Conservation (phyloP, 495 filamentous ascomycete species). For the Penicillium salamii region DNA sequence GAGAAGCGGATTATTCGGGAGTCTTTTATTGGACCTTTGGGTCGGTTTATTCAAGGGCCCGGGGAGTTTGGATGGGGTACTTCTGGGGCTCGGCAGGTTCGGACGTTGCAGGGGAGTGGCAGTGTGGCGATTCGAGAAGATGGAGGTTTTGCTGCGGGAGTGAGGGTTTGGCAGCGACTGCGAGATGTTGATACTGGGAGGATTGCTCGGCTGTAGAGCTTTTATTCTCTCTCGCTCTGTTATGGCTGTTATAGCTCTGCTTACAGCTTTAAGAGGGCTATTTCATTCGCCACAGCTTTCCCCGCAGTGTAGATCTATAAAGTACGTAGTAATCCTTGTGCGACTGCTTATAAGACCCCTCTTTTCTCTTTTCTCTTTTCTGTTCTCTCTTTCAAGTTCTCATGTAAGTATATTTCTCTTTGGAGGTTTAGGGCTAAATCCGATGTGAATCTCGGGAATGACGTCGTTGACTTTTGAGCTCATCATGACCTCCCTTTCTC, state of each 20-base stretch:
- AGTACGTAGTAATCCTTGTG: too few relatives aligned
- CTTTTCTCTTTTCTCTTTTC: too few relatives aligned
- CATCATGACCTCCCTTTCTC: background rate
- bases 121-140: conserved; percentile 44
- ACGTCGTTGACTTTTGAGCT: conserved; percentile 20
- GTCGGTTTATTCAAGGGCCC: conserved; percentile 35
- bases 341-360: too few relatives aligned
- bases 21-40: conserved; percentile 42
- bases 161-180: conserved; percentile 44
- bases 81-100: conserved; percentile 24
- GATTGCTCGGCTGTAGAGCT: conserved; percentile 5
- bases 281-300: conserved; percentile 20
- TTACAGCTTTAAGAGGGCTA: too few relatives aligned
- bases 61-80: conserved; percentile 34
- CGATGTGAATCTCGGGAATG: conserved; percentile 6
- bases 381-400: too few relatives aligned
- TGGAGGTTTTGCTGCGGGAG: conserved; percentile 42
- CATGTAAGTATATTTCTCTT: too few relatives aligned
- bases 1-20: conserved; percentile 42
- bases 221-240: too few relatives aligned
- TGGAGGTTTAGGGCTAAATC: too few relatives aligned
- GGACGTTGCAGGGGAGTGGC: conserved; percentile 44
- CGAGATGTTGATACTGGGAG: conserved; percentile 17
- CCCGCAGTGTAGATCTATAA: conserved; percentile 30
- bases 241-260: too few relatives aligned